A percentile compares a stretch with the other conserved stretches of the same genome.
phyloP scores from a whole-genome alignment of 306 rosid genomes.

The Herpetospermum pedunculosum region DNA sequence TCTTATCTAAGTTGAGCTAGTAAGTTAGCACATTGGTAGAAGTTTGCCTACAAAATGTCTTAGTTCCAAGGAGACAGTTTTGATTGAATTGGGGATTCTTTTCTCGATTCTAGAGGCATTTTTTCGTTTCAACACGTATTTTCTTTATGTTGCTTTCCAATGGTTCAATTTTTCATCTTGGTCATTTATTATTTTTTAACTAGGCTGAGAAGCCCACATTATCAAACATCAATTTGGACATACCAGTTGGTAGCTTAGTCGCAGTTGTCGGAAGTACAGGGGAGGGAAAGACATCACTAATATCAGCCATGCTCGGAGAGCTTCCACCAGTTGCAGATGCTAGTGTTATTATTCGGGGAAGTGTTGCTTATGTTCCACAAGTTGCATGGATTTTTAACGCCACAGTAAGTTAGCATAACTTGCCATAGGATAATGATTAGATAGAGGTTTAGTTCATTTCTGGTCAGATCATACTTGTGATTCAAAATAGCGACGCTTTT shows the following conservation, averaged over 20 bases:
- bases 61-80: neutral
- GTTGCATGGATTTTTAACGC: conserved; percentile 43
- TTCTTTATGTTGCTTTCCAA: neutral
- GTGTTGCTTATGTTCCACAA: conserved; percentile 45
- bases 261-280: conserved; percentile 53
- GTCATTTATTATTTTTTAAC: neutral
- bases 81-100: neutral
- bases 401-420: conserved; percentile 23
- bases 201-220: conserved; percentile 36
- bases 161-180: neutral
- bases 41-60: neutral
- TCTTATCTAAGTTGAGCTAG: neutral
- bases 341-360: conserved; percentile 30
- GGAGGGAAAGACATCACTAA: conserved; percentile 46
- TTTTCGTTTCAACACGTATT: neutral
- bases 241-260: conserved; percentile 41
- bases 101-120: neutral
- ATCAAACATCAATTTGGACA: conserved; percentile 33
- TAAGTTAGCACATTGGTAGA: neutral
- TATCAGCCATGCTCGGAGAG: conserved; percentile 55
- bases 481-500: neutral
- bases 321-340: conserved; percentile 33
- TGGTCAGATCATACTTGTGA: neutral
- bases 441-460: neutral
- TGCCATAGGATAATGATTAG: neutral